phyloP scores from a whole-genome alignment of 2,329 filamentous ascomycete genomes.

The Pleurostoma richardsiae region DNA sequence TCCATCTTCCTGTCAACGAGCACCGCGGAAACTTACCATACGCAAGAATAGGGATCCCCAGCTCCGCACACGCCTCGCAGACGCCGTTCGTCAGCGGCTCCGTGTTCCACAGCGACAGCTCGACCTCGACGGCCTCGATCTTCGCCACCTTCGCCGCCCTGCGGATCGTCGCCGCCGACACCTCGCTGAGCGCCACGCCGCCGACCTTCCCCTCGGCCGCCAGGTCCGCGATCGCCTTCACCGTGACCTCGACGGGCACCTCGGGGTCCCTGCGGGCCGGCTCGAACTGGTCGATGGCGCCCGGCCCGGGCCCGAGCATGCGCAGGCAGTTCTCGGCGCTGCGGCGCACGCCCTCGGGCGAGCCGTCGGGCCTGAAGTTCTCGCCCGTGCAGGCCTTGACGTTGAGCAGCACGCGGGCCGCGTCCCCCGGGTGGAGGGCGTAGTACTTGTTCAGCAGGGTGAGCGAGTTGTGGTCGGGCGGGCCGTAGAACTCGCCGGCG shows the following conservation, averaged over 20 bases:
- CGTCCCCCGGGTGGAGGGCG: conserved; percentile 57
- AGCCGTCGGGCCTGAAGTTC: conserved; percentile 28
- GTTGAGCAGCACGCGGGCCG: conserved; percentile 55
- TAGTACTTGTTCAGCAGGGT: conserved; percentile 60
- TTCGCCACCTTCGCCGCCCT: conserved; percentile 28
- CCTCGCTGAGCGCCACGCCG: conserved; percentile 36
- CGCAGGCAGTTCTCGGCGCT: conserved; percentile 45
- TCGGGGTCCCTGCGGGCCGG: conserved; percentile 32
- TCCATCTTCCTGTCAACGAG: too few relatives aligned
- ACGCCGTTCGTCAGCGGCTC: conserved; percentile 30
- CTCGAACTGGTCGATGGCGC: conserved; percentile 48
- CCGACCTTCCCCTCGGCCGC: conserved; percentile 37
- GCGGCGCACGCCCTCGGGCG: conserved; percentile 39
- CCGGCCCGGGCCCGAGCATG: conserved; percentile 12
- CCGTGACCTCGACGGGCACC: conserved; percentile 40
- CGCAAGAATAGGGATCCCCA: conserved; percentile 64
- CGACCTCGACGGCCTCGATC: conserved; percentile 41
- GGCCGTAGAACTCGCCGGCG: conserved; percentile 61
- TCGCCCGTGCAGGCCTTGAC: conserved; percentile 52
- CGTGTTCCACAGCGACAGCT: conserved; percentile 33
- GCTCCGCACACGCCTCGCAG: conserved; percentile 47
- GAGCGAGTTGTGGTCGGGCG: conserved; percentile 49
- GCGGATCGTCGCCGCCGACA: conserved; percentile 32
- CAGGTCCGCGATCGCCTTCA: conserved; percentile 26
- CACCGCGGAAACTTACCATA: conserved; percentile 37